Conservation (phyloP, 352 stramenopile species). For the Phytophthora kernoviae region DNA sequence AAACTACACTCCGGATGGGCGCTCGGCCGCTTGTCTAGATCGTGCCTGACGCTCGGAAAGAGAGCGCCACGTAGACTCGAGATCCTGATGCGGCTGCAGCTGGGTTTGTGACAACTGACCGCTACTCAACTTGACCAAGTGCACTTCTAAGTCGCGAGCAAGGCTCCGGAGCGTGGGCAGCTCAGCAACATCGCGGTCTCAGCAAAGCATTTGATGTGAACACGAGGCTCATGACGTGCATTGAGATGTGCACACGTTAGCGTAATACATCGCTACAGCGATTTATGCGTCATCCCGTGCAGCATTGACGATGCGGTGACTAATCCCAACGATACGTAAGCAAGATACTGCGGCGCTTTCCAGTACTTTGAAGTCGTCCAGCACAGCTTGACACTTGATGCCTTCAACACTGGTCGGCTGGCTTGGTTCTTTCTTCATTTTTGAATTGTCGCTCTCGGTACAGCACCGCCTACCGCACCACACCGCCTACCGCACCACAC, state of each 20-base stretch:
- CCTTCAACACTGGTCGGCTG: too few species aligned
- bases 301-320: too few species aligned
- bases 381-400: too few species aligned
- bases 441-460: slow-evolving; percentile 15
- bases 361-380: too few species aligned
- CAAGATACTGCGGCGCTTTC: too few species aligned
- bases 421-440: slow-evolving; percentile 17
- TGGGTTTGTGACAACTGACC: slow-evolving; percentile 1
- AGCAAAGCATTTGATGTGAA: too few species aligned
- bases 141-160: slow-evolving; percentile 13
- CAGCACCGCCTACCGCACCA: too few species aligned
- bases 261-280: too few species aligned
- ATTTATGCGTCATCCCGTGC: too few species aligned
- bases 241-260: too few species aligned
- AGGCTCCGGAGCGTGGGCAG: slow-evolving; percentile 17
- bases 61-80: slow-evolving; percentile 16
- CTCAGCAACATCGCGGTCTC: slow-evolving; percentile 33
- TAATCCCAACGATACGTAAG: too few species aligned
- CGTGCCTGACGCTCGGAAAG: slow-evolving; percentile 21
- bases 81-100: background rate
- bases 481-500: slow-evolving; percentile 6
- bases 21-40: slow-evolving; percentile 8
- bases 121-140: slow-evolving; percentile 1
- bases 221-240: too few species aligned
- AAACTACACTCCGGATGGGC: background rate